A percentile compares a stretch with the other conserved stretches of the same genome.
Conservation (phyloP, 2,329 filamentous ascomycete genomes). For the Gnomoniopsis smithogilvyi region DNA sequence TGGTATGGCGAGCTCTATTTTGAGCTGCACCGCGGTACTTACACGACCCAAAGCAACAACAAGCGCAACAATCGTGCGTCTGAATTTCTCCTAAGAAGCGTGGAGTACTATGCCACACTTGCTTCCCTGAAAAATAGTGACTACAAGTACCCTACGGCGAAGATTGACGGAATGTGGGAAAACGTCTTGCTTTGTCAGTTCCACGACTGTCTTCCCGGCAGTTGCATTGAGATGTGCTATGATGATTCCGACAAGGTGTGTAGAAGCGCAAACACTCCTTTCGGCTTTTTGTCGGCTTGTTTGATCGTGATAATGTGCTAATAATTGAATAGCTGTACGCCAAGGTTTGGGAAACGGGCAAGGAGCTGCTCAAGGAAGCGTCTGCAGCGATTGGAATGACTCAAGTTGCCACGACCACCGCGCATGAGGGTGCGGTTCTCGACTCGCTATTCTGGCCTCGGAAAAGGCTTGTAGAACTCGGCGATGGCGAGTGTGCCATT, state of each 20-base stretch:
- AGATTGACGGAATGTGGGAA: slow-evolving; percentile 98
- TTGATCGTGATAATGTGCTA: slow-evolving; percentile 22
- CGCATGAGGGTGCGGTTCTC: slow-evolving; percentile 58
- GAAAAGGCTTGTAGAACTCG: slow-evolving; percentile 67
- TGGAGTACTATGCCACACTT: slow-evolving; percentile 84
- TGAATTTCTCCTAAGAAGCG: slow-evolving; percentile 79
- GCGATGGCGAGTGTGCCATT: slow-evolving; percentile 48
- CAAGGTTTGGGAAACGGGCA: slow-evolving; percentile 73
- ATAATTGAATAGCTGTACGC: slow-evolving; percentile 62
- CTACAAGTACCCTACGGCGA: slow-evolving; percentile 89
- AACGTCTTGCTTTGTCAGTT: slow-evolving; percentile 89
- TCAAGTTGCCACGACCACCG: slow-evolving; percentile 34
- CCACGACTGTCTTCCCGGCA: slow-evolving; percentile 94
- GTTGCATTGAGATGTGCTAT: slow-evolving; percentile 96
- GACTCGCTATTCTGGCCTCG: slow-evolving; percentile 89
- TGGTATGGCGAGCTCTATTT: slow-evolving; percentile 99
- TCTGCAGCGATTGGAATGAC: slow-evolving; percentile 64
- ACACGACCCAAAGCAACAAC: slow-evolving; percentile 96
- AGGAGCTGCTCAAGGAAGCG: slow-evolving; percentile 68
- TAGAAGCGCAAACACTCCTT: not conserved
- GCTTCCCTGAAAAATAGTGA: slow-evolving; percentile 68
- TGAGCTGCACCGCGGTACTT: slow-evolving; percentile 93
- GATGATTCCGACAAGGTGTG: slow-evolving; percentile 82
- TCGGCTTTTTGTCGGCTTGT: not conserved
- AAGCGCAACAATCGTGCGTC: slow-evolving; percentile 89